phyloP scores from a whole-genome alignment of 2,329 filamentous ascomycete species.

The Shiraia sp. region DNA sequence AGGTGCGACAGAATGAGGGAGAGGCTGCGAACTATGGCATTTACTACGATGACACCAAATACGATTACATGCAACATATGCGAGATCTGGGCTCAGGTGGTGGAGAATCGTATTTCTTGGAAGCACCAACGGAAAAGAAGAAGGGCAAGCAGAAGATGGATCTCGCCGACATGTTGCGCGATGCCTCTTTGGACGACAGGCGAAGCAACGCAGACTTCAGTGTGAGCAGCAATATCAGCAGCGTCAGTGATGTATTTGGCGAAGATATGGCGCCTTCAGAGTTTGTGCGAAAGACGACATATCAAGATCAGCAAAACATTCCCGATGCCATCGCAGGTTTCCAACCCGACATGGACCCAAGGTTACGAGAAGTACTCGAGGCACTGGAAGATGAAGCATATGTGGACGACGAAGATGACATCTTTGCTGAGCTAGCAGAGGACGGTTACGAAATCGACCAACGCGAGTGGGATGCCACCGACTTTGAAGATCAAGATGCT shows the following conservation, averaged over 20 bases:
- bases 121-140: conserved; percentile 68
- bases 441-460: conserved; percentile 75
- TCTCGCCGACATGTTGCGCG: conserved; percentile 78
- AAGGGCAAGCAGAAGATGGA: conserved; percentile 76
- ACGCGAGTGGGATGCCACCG: conserved; percentile 73
- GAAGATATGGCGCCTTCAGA: conserved; percentile 78
- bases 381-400: conserved; percentile 95
- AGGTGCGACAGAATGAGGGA: conserved; percentile 85
- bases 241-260: conserved; percentile 63
- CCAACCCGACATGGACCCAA: conserved; percentile 96
- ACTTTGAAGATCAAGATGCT: conserved; percentile 41
- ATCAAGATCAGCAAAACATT: conserved; percentile 90
- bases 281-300: conserved; percentile 75
- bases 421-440: conserved; percentile 75
- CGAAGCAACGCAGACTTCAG: conserved; percentile 50
- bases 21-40: conserved; percentile 93
- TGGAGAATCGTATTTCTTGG: conserved; percentile 81
- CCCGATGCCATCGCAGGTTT: conserved; percentile 92
- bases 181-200: conserved; percentile 48
- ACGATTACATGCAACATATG: conserved; percentile 99
- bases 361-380: conserved; percentile 86
- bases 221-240: conserved; percentile 46
- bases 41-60: conserved; percentile 91
- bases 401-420: conserved; percentile 80
- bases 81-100: conserved; percentile 71